These are phyloP conservation scores for Claviceps digitariae DNA, from an alignment of 2,329 filamentous ascomycete genomes.

Conservation along the genomic window DNA sequence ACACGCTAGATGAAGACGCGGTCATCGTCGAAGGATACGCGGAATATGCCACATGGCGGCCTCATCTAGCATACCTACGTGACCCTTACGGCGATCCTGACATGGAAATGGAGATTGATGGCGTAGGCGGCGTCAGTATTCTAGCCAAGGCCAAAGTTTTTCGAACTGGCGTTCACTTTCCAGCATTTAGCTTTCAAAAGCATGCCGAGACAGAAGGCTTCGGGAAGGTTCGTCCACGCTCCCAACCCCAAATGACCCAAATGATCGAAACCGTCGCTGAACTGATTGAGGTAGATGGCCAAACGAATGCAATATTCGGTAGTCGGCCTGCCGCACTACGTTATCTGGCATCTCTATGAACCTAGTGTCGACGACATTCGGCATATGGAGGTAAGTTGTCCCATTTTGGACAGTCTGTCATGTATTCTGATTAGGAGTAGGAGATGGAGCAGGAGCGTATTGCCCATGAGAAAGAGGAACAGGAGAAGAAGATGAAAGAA, in stretches of 20 bases:
- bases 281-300: conserved; percentile 58
- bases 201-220: conserved; percentile 98
- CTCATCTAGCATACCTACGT: conserved; percentile 88
- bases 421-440: conserved; percentile 23
- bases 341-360: conserved; percentile 98
- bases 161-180: conserved; percentile 89
- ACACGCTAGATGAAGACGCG: conserved; percentile 92
- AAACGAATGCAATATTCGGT: conserved; percentile 93
- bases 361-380: conserved; percentile 95
- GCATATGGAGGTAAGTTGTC: conserved; percentile 66
- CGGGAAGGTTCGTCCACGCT: conserved; percentile 61
- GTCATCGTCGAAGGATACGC: conserved; percentile 98
- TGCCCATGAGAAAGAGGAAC: conserved; percentile 58
- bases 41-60: conserved; percentile 96
- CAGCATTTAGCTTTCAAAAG: conserved; percentile 96
- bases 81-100: conserved; percentile 96
- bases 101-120: conserved; percentile 99
- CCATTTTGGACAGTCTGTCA: background rate
- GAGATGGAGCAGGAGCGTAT: conserved; percentile 88
- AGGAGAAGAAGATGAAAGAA: conserved; percentile 60
- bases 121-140: conserved; percentile 94
- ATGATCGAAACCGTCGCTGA: background rate
- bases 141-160: conserved; percentile 93
- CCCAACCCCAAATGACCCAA: background rate
- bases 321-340: conserved; percentile 91